These are phyloP conservation scores for Tolypocladium sp. DNA, from an alignment of 2,329 filamentous ascomycete species.

Conservation along the genomic window DNA sequence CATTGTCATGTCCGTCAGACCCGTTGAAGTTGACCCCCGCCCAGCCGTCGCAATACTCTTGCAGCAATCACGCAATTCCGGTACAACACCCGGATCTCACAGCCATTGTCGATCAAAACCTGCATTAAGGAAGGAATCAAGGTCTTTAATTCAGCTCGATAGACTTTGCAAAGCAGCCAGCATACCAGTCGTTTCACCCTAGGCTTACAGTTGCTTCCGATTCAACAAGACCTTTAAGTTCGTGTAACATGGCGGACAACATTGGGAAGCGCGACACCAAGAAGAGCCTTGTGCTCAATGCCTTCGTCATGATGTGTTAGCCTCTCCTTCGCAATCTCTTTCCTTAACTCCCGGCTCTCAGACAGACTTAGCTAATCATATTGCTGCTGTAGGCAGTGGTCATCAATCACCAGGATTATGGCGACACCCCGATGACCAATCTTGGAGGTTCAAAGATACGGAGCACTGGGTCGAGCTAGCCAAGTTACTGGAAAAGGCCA, in stretches of 20 bases:
- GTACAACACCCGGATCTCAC: background rate
- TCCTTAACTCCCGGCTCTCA: too few species aligned
- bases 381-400: constrained; percentile 20
- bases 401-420: constrained; percentile 40
- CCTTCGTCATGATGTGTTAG: constrained; percentile 31
- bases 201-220: too few species aligned
- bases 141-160: too few species aligned
- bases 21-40: too few species aligned
- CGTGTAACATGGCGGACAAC: background rate
- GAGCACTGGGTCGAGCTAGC: constrained; percentile 49
- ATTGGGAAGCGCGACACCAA: constrained; percentile 11
- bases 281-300: constrained; percentile 32
- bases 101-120: too few species aligned
- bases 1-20: too few species aligned
- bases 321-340: too few species aligned
- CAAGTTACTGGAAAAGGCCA: background rate
- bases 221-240: background rate
- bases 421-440: constrained; percentile 56
- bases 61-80: background rate
- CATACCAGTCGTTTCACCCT: too few species aligned
- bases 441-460: constrained; percentile 50
- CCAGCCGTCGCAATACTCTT: too few species aligned
- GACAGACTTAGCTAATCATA: too few species aligned
- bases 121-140: too few species aligned
- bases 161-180: too few species aligned